These are phyloP conservation scores for Blastobotrys peoriensis DNA, from an alignment of 805 yeast genomes.

Conservation along the genomic window DNA sequence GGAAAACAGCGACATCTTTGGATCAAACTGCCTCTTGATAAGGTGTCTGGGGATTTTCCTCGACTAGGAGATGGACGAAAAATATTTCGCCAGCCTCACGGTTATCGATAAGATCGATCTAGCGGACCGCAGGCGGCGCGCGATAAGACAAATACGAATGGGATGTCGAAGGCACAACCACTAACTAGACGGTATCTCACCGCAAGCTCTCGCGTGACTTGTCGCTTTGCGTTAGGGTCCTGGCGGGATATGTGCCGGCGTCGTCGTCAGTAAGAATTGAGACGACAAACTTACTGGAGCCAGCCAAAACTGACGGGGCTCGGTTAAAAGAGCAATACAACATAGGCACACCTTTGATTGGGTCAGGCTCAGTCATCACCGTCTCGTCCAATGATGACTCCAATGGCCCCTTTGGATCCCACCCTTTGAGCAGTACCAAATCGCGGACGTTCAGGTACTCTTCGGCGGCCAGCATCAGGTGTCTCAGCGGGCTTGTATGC, in stretches of 20 bases:
- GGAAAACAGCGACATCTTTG: constrained; percentile 49
- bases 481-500: not conserved
- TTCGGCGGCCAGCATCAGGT: constrained; percentile 1
- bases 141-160: no score
- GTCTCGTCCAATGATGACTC: not conserved
- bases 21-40: no score
- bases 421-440: not conserved
- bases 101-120: no score
- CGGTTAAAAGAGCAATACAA: constrained; percentile 12
- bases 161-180: no score
- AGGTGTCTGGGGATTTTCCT: no score
- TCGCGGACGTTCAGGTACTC: constrained; percentile 5
- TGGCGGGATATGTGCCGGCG: no score
- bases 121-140: no score
- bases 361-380: not conserved
- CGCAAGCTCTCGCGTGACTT: no score
- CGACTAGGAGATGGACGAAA: no score
- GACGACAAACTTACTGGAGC: not conserved
- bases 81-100: no score
- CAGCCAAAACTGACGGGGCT: constrained; percentile 6
- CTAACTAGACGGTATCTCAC: no score
- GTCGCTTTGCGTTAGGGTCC: no score
- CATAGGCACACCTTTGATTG: not conserved
- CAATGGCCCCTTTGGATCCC: not conserved
- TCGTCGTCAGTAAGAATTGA: not conserved